phyloP scores from a whole-genome alignment of 495 filamentous ascomycete species.

The Penicillium chermesinum region DNA sequence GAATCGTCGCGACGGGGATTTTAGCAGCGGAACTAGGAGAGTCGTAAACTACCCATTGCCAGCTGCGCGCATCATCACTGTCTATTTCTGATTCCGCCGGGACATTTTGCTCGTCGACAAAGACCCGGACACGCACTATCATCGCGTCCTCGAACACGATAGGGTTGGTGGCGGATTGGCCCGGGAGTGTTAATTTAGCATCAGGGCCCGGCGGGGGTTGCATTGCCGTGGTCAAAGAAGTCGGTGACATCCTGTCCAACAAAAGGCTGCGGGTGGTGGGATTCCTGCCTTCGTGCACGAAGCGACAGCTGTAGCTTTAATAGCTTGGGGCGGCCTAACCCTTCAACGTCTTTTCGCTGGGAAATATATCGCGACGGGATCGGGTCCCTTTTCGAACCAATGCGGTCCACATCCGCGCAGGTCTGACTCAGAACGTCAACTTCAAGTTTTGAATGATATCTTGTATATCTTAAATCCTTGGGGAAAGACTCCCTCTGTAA shows the following conservation, averaged over 20 bases:
- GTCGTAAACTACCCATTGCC: constrained; percentile 75
- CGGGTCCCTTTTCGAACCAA: too few relatives aligned
- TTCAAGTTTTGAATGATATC: too few relatives aligned
- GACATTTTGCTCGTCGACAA: constrained; percentile 68
- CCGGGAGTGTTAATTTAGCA: constrained; percentile 18
- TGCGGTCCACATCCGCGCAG: too few relatives aligned
- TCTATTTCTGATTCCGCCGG: constrained; percentile 69
- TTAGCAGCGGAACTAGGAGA: neutral
- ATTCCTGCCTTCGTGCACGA: neutral
- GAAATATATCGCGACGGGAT: too few relatives aligned
- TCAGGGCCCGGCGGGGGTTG: constrained; percentile 22
- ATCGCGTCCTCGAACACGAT: constrained; percentile 70
- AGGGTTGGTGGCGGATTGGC: constrained; percentile 38
- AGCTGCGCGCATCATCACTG: constrained; percentile 67
- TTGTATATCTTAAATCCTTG: too few relatives aligned
- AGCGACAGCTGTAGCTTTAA: too few relatives aligned
- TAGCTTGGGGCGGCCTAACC: too few relatives aligned
- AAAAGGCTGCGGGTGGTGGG: neutral
- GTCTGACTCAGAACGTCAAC: too few relatives aligned
- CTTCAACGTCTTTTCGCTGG: too few relatives aligned
- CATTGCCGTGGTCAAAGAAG: constrained; percentile 15
- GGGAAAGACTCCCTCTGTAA: too few relatives aligned
- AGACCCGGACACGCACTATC: constrained; percentile 70
- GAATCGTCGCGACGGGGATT: constrained; percentile 58
- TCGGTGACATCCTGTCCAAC: neutral